A percentile compares a stretch with the other conserved stretches of the same genome.
Conservation (phyloP, 2,329 filamentous ascomycete species). For the Xylaria sp. region DNA sequence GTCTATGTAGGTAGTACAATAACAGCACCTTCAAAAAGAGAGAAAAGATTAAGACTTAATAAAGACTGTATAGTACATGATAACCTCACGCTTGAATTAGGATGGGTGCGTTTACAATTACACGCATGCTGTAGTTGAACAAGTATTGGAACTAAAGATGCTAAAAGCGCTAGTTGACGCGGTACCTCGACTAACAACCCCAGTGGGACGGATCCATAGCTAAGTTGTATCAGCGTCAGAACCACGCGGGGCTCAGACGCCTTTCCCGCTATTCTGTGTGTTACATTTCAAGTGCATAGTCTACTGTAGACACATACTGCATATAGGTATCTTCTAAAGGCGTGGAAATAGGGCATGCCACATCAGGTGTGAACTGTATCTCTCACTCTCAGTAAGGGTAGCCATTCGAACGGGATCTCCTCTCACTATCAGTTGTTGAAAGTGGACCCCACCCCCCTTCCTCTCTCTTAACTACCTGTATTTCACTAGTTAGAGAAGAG, state of each 20-base stretch:
- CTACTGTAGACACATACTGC: neutral
- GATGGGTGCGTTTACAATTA: neutral
- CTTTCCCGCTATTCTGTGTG: neutral
- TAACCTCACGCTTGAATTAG: neutral
- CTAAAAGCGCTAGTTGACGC: conserved; percentile 20
- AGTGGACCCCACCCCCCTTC: neutral
- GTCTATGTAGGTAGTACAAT: neutral
- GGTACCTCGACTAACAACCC: conserved; percentile 14
- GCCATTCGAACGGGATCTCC: neutral
- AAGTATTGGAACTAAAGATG: conserved; percentile 2
- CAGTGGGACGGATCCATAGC: conserved; percentile 18
- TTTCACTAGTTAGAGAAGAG: too few relatives aligned
- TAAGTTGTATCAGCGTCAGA: conserved; percentile 17
- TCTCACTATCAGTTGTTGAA: neutral
- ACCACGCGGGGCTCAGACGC: conserved; percentile 20
- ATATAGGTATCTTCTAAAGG: neutral
- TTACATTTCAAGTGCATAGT: too few relatives aligned
- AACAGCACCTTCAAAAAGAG: neutral
- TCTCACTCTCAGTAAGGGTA: neutral
- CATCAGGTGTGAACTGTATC: conserved; percentile 7
- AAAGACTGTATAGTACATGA: neutral
- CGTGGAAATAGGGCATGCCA: neutral
- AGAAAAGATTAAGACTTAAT: neutral
- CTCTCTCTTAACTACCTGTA: neutral
- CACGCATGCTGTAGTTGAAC: conserved; percentile 16